These are phyloP conservation scores for Lactarius psammicola DNA, from an alignment of 768 basidiomycete genomes.

Conservation along the genomic window DNA sequence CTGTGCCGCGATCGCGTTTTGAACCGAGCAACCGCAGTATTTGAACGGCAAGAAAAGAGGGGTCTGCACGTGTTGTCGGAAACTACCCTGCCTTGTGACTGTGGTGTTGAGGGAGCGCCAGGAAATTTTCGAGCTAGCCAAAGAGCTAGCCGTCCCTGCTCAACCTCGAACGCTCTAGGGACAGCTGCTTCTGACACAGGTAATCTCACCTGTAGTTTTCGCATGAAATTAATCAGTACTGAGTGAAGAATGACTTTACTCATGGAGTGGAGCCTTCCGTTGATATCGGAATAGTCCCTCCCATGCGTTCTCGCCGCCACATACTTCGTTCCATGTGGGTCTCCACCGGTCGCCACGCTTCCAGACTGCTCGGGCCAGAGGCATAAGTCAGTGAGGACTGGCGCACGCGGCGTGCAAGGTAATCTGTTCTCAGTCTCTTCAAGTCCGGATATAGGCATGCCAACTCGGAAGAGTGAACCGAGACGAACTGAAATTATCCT, in stretches of 20 bases:
- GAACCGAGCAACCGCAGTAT: constrained; percentile 8
- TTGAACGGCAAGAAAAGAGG: constrained; percentile 8
- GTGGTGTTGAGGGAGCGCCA: constrained; percentile 19
- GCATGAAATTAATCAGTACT: not conserved
- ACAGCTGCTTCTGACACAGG: constrained; percentile 12
- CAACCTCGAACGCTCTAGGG: not conserved
- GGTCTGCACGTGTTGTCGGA: constrained; percentile 21
- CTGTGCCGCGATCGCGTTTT: not conserved
- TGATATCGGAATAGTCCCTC: not conserved
- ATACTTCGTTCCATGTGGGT: not conserved
- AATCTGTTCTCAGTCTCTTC: not conserved
- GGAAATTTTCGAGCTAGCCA: constrained; percentile 11
- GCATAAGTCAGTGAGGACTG: not conserved
- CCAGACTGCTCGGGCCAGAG: not conserved
- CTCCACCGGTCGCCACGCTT: not conserved
- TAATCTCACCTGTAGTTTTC: not conserved
- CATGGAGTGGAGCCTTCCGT: not conserved
- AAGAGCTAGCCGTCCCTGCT: constrained; percentile 9
- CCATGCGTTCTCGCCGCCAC: not conserved
- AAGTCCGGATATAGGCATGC: not conserved
- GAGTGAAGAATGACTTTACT: not conserved
- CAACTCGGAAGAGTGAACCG: constrained; percentile 11
- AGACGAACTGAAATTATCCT: not conserved
- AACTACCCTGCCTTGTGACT: not conserved
- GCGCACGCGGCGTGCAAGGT: not conserved